Evolutionary conservation across 495 filamentous ascomycete species (phyloP), one percentile per base, ranked within the genome.

Genomic region (Aspergillus carlsbadensis): DNA sequence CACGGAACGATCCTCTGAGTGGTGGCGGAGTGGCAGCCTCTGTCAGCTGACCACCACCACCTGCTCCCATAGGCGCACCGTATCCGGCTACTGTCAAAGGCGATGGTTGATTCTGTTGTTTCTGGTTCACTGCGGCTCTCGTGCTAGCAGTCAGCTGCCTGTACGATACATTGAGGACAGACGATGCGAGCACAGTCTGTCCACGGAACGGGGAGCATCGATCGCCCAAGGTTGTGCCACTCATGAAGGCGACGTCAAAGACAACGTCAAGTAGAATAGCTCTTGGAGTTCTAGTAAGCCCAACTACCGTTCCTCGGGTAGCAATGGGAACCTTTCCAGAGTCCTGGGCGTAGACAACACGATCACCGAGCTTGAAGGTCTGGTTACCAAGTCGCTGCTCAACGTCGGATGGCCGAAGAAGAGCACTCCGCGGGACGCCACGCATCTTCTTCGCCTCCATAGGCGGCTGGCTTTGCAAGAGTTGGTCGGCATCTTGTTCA

Each of bases 181-280:
- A 87, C 10, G 85, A 84, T 15, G 85, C 79, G 2, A 89, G 83
- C 10, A 99, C 91, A 0, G 95, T 97, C 67, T 94, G 92, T 36
- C 95, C 95, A 35, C 95, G 85, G 85, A 98, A 98, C 6, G 89
- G 89, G n/a, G 91, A 89, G 70, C 95, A 98, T 21, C 95, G 85
- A 21, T 89, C 90, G 54, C 88, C 86, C 11, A 99, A 80, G 0
- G 87, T 91, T 0, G 91, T 96, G 48, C 93, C 95, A 56, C 89
- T 92, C 91, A 99, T 97, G 69, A 99, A 99, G 3, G 89, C 88
- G 15, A 81, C 80, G 65, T 99, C 95, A 65, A 96, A 98, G 4
- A 99, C 85, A 48, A 98, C 83, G 68, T 99, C 95, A 22, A 99
- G 81, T 31, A 96, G 76, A 20, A 87, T 84, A 11, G 85, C 86